A percentile compares a stretch with the other conserved stretches of the same genome.
phyloP scores from a whole-genome alignment of 352 stramenopile genomes.

The Achlya hypogyna region DNA sequence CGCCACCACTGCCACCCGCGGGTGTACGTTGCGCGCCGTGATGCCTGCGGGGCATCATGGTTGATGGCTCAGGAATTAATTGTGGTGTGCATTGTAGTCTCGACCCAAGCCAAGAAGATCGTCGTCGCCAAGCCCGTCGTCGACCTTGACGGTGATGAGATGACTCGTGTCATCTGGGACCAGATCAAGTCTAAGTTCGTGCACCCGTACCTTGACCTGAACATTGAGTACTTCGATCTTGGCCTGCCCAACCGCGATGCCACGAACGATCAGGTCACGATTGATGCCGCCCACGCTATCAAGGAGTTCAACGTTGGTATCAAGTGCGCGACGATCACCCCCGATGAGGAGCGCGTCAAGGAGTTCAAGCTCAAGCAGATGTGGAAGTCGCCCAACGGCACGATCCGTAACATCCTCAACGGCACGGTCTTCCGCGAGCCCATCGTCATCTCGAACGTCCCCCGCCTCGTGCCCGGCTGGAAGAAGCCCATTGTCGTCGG shows the following conservation, averaged over 20 bases:
- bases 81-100: constrained; percentile 15
- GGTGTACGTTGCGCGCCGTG: not conserved
- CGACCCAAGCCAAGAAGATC: constrained; percentile 45
- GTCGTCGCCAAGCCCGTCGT: constrained; percentile 67
- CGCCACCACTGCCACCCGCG: not conserved
- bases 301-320: constrained; percentile 73
- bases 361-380: constrained; percentile 84
- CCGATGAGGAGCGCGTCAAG: constrained; percentile 69
- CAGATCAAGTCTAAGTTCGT: constrained; percentile 65
- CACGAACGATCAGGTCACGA: constrained; percentile 78
- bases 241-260: constrained; percentile 64
- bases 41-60: too few relatives aligned
- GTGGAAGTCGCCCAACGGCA: constrained; percentile 79
- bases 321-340: constrained; percentile 86
- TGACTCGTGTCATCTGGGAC: constrained; percentile 73
- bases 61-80: not conserved
- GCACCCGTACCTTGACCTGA: constrained; percentile 68
- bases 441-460: constrained; percentile 81
- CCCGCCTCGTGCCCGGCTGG: constrained; percentile 78
- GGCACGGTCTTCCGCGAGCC: constrained; percentile 86
- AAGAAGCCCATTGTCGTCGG: constrained; percentile 82
- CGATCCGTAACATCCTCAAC: constrained; percentile 74
- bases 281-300: constrained; percentile 71
- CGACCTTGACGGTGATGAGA: constrained; percentile 83
- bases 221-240: constrained; percentile 84